These are phyloP conservation scores for Lentinula aciculospora DNA, from an alignment of 768 basidiomycete species.

Conservation along the genomic window DNA sequence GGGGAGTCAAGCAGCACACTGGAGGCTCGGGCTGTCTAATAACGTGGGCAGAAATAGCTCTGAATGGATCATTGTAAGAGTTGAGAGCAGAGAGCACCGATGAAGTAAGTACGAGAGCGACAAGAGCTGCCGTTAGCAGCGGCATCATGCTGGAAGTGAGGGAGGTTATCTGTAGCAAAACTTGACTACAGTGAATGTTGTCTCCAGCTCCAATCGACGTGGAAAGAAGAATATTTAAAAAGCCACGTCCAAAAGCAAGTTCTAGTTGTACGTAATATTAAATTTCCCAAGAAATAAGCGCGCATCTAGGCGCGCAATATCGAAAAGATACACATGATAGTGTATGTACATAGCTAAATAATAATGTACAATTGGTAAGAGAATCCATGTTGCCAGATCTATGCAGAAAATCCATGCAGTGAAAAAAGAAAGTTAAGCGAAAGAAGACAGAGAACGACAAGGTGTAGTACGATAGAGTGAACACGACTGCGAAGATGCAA, in stretches of 20 bases:
- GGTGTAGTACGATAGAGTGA: background rate
- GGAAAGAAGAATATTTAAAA: background rate
- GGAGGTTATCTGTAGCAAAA: no score
- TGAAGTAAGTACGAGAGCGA: background rate
- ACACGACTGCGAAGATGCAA: background rate
- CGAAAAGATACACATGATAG: no score
- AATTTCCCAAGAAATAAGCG: no score
- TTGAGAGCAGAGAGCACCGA: constrained; percentile 14
- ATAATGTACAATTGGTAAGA: background rate
- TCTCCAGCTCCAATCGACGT: background rate
- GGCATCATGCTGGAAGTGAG: no score
- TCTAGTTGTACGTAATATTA: background rate
- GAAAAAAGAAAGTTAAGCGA: background rate
- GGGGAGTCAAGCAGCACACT: constrained; percentile 64
- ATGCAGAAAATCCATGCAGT: background rate
- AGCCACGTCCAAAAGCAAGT: background rate
- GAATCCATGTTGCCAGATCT: background rate
- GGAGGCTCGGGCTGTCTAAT: constrained; percentile 50
- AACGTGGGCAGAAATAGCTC: constrained; percentile 42
- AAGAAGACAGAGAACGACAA: background rate
- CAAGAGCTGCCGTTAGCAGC: no score
- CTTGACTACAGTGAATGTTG: background rate
- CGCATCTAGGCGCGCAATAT: no score
- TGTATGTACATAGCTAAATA: no score
- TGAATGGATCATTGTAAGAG: constrained; percentile 55